phyloP scores from a whole-genome alignment of 2,329 filamentous ascomycete species.

The Phyllosticta citribraziliensis region DNA sequence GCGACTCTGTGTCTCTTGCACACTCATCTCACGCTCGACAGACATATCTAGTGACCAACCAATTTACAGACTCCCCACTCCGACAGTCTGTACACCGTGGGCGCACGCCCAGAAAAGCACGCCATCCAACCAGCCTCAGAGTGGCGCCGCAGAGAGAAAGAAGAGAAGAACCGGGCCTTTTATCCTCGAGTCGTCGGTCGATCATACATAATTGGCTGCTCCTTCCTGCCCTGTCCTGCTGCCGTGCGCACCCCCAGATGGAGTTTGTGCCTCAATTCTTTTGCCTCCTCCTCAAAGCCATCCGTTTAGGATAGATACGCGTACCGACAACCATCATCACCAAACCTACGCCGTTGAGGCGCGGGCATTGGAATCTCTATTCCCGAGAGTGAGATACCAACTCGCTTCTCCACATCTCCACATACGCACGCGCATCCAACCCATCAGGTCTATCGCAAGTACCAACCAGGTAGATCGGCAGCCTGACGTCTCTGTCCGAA shows the following conservation, averaged over 20 bases:
- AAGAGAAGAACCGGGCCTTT: background rate
- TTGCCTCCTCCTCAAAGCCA: conserved; percentile 25
- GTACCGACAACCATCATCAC: background rate
- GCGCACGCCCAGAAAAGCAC: background rate
- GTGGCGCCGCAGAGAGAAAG: background rate
- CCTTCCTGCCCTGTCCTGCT: background rate
- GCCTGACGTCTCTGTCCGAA: background rate
- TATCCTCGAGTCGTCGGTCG: background rate
- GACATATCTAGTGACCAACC: background rate
- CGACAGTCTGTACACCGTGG: background rate
- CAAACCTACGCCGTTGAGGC: background rate
- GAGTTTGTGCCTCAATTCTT: conserved; percentile 25
- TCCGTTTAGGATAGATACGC: conserved; percentile 14
- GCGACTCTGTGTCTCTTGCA: background rate
- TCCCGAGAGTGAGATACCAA: background rate
- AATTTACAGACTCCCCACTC: background rate
- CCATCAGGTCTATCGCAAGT: background rate
- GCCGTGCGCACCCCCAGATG: conserved; percentile 15
- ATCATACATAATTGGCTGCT: background rate
- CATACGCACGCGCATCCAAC: background rate
- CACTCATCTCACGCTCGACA: background rate
- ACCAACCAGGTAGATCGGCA: background rate
- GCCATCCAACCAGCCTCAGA: background rate
- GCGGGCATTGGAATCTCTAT: background rate
- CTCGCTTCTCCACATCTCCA: background rate